Percentiles rank a stretch among this genome's conserved stretches.
Conservation (phyloP, 2,329 filamentous ascomycete genomes). For the Aspergillus novofumigatus region DNA sequence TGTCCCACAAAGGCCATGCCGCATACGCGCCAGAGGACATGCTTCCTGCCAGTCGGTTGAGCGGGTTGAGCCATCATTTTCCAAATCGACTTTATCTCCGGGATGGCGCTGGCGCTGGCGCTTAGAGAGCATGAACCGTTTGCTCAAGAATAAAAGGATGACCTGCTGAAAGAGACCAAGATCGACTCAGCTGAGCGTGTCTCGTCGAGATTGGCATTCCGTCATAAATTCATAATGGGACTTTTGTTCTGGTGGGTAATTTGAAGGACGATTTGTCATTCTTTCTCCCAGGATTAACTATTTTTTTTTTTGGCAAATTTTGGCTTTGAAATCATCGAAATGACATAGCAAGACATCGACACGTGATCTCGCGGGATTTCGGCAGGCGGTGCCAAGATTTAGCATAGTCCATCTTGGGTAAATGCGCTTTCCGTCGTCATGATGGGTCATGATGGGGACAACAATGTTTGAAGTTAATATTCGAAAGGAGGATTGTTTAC, state of each 20-base stretch:
- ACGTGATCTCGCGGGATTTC: slow-evolving; percentile 11
- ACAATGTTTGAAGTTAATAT: neutral
- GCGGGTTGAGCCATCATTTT: slow-evolving; percentile 3
- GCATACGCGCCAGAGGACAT: slow-evolving; percentile 16
- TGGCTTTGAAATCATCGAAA: neutral
- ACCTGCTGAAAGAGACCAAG: neutral
- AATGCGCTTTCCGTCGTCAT: neutral
- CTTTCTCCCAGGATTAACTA: neutral
- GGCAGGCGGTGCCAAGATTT: neutral
- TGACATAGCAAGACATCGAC: neutral
- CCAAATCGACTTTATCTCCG: slow-evolving; percentile 9
- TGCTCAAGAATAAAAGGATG: neutral
- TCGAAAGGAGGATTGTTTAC: neutral
- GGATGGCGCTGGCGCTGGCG: slow-evolving; percentile 12
- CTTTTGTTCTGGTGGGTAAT: neutral
- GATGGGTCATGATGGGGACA: neutral
- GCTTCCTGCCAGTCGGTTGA: slow-evolving; percentile 1
- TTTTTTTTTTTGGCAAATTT: no score
- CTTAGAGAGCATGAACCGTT: slow-evolving; percentile 3
- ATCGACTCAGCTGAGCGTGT: neutral
- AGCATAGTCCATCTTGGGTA: neutral
- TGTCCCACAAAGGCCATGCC: slow-evolving; percentile 10
- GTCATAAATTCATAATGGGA: neutral
- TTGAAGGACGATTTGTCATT: neutral
- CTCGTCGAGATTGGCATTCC: neutral